Base-by-base conservation (phyloP, 179 eudicot species). In the Sideroxylon spinosum region DNA sequence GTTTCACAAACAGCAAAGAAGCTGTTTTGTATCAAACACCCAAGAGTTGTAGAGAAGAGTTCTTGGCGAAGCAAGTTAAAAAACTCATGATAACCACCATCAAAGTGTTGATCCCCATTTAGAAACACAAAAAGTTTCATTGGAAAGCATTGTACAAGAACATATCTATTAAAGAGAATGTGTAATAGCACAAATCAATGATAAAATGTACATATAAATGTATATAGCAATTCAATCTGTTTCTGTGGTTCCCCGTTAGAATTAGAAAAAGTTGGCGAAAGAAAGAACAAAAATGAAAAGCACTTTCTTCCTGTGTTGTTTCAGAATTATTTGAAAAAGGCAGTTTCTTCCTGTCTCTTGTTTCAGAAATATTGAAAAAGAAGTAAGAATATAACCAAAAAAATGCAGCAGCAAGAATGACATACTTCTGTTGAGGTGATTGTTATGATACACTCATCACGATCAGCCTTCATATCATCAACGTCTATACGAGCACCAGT, bases 401-500 rank as follows among this genome's bases (percentile, higher is more conserved):
- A 37, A 52, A 52, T 52, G 16, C 16, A 52, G 56, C 56, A 52
- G 16, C 12, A 52, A 52, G 56, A 52, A 52, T 9, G 56, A 10
- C 56, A 71, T 82, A 96, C 99, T 95, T 96, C 99, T 50, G 89
- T 79, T 26, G 98, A 83, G 67, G 84, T 87, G 19, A 96, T 74
- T 6, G 89, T 84, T 63, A 96, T 85, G 62, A 94, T 46, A 80
- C 97, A 90, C 67, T 92, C 97, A 52, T 84, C 84, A 64, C 81
- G 82, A 82, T 85, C 85, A 25, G 80, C 83, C 80, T 87, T 93
- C 56, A 81, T 68, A 84, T 94, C 97, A 80, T 92, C 94, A 78
- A 94, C 93, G 32, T 92, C 93, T 75, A 96, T 76, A 71, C 84
- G 91, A 68, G 99, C 93, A 83, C 98, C 99, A 80, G 91, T 94